Conservation (phyloP, 2,329 filamentous ascomycete genomes). For the Passalora sequoiae region DNA sequence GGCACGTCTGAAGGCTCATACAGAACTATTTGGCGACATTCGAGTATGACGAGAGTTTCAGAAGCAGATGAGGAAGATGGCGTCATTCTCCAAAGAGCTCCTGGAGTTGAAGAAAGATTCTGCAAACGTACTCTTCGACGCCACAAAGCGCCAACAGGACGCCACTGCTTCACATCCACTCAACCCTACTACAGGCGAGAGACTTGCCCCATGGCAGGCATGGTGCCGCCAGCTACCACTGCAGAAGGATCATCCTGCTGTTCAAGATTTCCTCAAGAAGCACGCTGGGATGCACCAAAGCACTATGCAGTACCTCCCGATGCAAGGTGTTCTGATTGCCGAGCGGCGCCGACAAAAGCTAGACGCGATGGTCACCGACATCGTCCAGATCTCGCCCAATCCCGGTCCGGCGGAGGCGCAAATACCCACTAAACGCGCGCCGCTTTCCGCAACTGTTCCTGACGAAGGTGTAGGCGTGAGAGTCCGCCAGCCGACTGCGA, state of each 20-base stretch:
- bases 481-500: not conserved
- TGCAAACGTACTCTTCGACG: not conserved
- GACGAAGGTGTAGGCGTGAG: not conserved
- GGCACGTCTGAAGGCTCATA: constrained; percentile 2
- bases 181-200: not conserved
- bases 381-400: not conserved
- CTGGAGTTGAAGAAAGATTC: too few species aligned
- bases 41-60: not conserved
- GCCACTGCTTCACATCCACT: not conserved
- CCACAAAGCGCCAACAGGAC: not conserved
- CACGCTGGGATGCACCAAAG: not conserved
- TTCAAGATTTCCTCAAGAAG: not conserved
- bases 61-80: not conserved
- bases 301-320: not conserved
- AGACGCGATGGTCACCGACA: not conserved
- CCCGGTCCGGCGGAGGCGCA: not conserved
- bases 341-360: not conserved
- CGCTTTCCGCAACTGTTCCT: not conserved
- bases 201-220: not conserved
- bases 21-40: constrained; percentile 3
- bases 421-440: not conserved
- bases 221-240: constrained; percentile 1
- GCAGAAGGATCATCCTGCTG: not conserved
- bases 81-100: not conserved
- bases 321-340: not conserved